Evolutionary conservation across 1,284 basidiomycete genomes (phyloP), one percentile per base, ranked within the genome.

Genomic region (Exsudoporus floridanus): DNA sequence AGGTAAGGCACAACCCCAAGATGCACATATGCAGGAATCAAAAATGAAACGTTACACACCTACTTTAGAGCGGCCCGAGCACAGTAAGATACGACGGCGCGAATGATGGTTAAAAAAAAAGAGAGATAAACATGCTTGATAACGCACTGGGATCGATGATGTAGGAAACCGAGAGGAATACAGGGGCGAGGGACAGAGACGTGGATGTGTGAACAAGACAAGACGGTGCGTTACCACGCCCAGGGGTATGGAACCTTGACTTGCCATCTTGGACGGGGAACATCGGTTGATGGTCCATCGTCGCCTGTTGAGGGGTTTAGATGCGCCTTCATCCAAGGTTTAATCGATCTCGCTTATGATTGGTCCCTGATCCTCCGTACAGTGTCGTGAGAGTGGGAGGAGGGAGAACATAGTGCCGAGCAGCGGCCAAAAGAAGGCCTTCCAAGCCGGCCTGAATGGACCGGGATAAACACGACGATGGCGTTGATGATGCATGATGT

Each of bases 381-480:
- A 35, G 25, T 44, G 27, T 38, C 62, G 63, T 61, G 60, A 37
- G 60, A 65, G 49, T 21, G 37, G 12, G 18, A 16, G 18, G 33
- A 5, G n/a, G 49, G n/a, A 58, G 45, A 63, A 40, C 38, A 27
- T 64, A 42, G 37, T 31, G 30, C 62, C 51, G 33, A 25, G 40
- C 21, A 23, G 25, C n/a, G 16, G 6, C 48, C 33, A 50, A 50
- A 61, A 55, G 53, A 60, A 34, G 19, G 30, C 8, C 23, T 41
- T 34, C 21, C 34, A 39, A n/a, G 8, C 42, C 35, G 42, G 31
- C 43, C 42, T 30, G 37, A 36, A 27, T 60, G 36, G 30, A 33
- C 47, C 23, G 42, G 54, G 60, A 62, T 63, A 65, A 63, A 45
- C 31, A 23, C 23, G 13, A 33, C 37, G 39, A 35, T 57, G 31